Base-by-base conservation (phyloP, 345 rosid species). In the Ceriops zippeliana region DNA sequence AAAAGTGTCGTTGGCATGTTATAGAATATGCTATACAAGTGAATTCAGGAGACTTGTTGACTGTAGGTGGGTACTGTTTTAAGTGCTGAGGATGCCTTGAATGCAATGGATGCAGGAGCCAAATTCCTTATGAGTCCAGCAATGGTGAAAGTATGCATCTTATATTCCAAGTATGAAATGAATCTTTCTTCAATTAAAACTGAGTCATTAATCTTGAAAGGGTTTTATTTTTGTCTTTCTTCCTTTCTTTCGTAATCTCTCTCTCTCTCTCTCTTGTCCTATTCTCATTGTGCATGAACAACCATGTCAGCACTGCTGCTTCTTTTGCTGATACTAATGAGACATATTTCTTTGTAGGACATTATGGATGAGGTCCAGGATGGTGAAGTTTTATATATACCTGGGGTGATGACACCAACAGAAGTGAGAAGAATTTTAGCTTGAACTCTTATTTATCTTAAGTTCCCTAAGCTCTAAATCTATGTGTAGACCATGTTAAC, bases 391-490 rank as follows among this genome's bases (percentile, higher is more conserved):
- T 65, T 87, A 27, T 83, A 80, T 73, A 83, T 87, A 31, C 89
- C 91, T 24, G 89, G 89, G 68, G 86, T 64, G 58, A 83, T 87
- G 91, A 87, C 89, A 60, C 91, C 89, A 3, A 83, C 89, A 47
- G 91, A 87, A 75, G 91, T 86, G 80, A 73, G 85, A 58, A 58
- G 58, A 24, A 52, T 30, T 70, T 61, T 4, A 15, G 10, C 20
- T 34, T 52, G 24, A 24, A 22, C 37, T 21, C 35, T 56, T 3
- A 28, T 47, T 11, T 1, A 65, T 26, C 21, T 16, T 4, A 11
- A 11, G 49, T 15, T 42, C 17, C 19, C 49, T 42, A 15, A 42
- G 49, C 2, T 42, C 49, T 42, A 15, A 42, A 13, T 42, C 19
- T 42, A 11, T 42, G 17, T 42, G 49, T 42, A 42, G 49, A 42